Evolutionary conservation across 495 filamentous ascomycete species (phyloP).

Genomic region (Physcia stellaris): DNA sequence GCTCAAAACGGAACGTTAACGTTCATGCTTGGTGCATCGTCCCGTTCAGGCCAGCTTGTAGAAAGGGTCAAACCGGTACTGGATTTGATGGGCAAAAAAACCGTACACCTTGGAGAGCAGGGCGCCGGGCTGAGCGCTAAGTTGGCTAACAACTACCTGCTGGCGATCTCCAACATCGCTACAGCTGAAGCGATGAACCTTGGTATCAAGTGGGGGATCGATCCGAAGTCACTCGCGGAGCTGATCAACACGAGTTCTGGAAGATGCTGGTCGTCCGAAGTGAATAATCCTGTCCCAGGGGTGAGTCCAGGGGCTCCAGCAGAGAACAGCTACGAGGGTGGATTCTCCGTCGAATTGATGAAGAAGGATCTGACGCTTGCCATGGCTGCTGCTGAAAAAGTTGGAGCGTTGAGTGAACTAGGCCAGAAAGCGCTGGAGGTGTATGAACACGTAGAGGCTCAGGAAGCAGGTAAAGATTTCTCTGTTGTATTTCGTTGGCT

Average conservation of each 20-base stretch:
- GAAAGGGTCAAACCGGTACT: constrained; percentile 43
- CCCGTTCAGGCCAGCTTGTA: constrained; percentile 27
- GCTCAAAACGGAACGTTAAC: constrained; percentile 56
- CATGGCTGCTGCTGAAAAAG: constrained; percentile 55
- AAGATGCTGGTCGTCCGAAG: constrained; percentile 66
- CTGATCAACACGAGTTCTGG: constrained; percentile 70
- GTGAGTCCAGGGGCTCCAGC: constrained; percentile 53
- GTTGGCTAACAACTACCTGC: constrained; percentile 72
- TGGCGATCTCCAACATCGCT: constrained; percentile 72
- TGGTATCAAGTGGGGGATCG: constrained; percentile 59
- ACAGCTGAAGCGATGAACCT: constrained; percentile 79
- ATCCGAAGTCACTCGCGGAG: constrained; percentile 51
- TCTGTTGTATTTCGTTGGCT: constrained; percentile 74
- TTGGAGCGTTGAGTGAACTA: constrained; percentile 50
- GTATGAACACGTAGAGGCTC: constrained; percentile 50
- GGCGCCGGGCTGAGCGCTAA: constrained; percentile 64
- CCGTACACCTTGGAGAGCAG: constrained; percentile 59
- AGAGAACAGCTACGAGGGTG: constrained; percentile 51
- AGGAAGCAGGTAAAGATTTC: constrained; percentile 64
- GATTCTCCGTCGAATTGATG: constrained; percentile 64
- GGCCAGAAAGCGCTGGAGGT: constrained; percentile 50
- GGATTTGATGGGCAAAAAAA: constrained; percentile 55
- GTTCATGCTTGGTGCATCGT: constrained; percentile 61
- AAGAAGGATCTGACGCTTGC: constrained; percentile 60
- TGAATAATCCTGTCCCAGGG: constrained; percentile 72